Percentiles rank a stretch among this genome's conserved stretches.
Evolutionary conservation across 2,329 filamentous ascomycete species (phyloP).

Genomic region (Aspergillus novofumigatus): DNA sequence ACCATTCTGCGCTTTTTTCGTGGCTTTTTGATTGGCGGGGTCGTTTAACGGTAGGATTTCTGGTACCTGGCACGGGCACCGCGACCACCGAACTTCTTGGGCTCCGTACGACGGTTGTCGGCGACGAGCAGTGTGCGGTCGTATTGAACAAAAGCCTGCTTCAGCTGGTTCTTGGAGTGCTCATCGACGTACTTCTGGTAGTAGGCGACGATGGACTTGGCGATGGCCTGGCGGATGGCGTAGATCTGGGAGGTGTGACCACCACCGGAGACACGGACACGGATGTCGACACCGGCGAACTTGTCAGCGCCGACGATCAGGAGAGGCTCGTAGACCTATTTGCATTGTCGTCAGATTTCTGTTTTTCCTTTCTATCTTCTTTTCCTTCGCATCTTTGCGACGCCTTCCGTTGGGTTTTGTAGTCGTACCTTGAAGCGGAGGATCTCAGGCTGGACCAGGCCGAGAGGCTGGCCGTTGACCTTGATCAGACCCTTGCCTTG

Average conservation of each 20-base stretch:
- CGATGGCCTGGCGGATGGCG: slow-evolving; percentile 97
- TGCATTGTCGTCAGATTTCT: not conserved
- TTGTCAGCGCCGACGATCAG: slow-evolving; percentile 97
- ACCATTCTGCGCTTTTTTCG: slow-evolving; percentile 10
- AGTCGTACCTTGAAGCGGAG: slow-evolving; percentile 85
- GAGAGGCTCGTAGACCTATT: slow-evolving; percentile 93
- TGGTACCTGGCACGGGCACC: slow-evolving; percentile 96
- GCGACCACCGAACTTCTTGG: slow-evolving; percentile 84
- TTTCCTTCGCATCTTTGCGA: slow-evolving; percentile 1
- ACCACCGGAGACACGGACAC: slow-evolving; percentile 92
- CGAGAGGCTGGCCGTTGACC: slow-evolving; percentile 96
- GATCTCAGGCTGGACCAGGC: slow-evolving; percentile 91
- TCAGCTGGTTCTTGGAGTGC: slow-evolving; percentile 99
- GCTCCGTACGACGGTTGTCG: slow-evolving; percentile 98
- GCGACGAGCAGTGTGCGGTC: slow-evolving; percentile 96
- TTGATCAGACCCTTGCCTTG: slow-evolving; percentile 88
- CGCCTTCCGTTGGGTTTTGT: not conserved
- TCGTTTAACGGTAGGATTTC: slow-evolving; percentile 94
- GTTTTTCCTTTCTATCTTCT: slow-evolving; percentile 4
- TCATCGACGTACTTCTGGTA: slow-evolving; percentile 99
- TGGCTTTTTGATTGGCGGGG: slow-evolving; percentile 5
- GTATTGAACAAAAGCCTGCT: slow-evolving; percentile 93
- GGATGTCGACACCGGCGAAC: slow-evolving; percentile 94
- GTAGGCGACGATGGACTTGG: slow-evolving; percentile 96
- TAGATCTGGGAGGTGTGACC: slow-evolving; percentile 97